Evolutionary conservation across 1,284 basidiomycete genomes (phyloP).

Genomic region (Phellinidium pouzarii): DNA sequence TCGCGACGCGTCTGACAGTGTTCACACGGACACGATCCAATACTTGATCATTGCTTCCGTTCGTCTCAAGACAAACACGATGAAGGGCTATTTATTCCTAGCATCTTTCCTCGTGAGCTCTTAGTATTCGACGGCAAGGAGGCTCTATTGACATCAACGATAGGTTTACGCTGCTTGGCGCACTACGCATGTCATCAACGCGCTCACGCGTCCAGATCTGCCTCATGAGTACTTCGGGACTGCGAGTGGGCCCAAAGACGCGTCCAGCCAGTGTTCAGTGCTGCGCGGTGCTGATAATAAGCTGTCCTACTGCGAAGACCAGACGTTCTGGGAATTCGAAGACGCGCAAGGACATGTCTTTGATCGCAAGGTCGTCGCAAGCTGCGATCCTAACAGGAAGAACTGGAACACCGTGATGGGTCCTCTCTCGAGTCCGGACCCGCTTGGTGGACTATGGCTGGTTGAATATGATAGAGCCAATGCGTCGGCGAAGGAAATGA

Average conservation of each 20-base stretch:
- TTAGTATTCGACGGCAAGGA: neutral
- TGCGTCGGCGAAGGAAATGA: slow-evolving; percentile 19
- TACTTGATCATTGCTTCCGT: no score
- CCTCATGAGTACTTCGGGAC: slow-evolving; percentile 12
- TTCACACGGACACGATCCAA: no score
- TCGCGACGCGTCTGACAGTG: neutral
- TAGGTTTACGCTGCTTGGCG: slow-evolving; percentile 12
- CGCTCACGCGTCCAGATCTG: slow-evolving; percentile 4
- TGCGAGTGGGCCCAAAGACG: neutral
- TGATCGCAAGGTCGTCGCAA: slow-evolving; percentile 40
- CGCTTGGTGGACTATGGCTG: slow-evolving; percentile 42
- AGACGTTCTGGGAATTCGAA: slow-evolving; percentile 49
- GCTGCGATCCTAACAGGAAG: slow-evolving; percentile 47
- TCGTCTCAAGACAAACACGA: neutral
- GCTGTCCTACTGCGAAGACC: slow-evolving; percentile 58
- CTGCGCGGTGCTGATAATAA: slow-evolving; percentile 15
- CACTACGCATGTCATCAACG: slow-evolving; percentile 1
- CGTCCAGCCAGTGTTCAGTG: slow-evolving; percentile 1
- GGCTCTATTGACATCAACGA: neutral
- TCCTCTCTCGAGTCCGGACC: slow-evolving; percentile 43
- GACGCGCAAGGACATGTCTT: slow-evolving; percentile 29
- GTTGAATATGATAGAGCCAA: slow-evolving; percentile 10
- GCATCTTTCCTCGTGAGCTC: slow-evolving; percentile 7
- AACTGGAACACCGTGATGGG: slow-evolving; percentile 67
- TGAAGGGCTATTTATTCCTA: slow-evolving; percentile 6